phyloP scores from a whole-genome alignment of 1,284 basidiomycete species.

The Afroboletus lepidellus region DNA sequence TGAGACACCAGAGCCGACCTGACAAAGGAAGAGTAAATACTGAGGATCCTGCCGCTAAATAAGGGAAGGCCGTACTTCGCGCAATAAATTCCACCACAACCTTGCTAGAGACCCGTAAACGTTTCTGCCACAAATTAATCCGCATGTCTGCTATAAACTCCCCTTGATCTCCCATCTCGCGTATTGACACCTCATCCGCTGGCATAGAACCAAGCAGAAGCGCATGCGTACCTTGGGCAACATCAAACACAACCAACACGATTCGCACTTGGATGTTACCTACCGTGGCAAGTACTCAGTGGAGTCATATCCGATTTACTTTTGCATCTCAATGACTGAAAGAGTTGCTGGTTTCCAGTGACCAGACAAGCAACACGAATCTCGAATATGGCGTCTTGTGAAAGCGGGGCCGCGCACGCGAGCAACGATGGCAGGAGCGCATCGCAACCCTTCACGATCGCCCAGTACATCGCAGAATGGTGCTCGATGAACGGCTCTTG shows the following conservation, averaged over 20 bases:
- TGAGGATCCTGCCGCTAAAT: neutral
- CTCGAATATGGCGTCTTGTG: slow-evolving; percentile 48
- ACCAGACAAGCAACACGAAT: slow-evolving; percentile 63
- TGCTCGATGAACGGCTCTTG: slow-evolving; percentile 64
- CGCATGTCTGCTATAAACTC: slow-evolving; percentile 54
- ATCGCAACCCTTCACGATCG: slow-evolving; percentile 50
- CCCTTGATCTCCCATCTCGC: slow-evolving; percentile 46
- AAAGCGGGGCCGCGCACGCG: slow-evolving; percentile 51
- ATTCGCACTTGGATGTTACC: neutral
- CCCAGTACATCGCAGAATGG: slow-evolving; percentile 69
- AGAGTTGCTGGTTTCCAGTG: slow-evolving; percentile 59
- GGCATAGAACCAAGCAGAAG: slow-evolving; percentile 56
- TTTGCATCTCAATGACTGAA: slow-evolving; percentile 48
- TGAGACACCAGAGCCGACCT: slow-evolving; percentile 65
- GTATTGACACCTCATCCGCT: slow-evolving; percentile 52
- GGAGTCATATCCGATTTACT: slow-evolving; percentile 9
- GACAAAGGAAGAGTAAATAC: neutral
- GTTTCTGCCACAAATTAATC: slow-evolving; percentile 63
- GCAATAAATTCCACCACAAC: slow-evolving; percentile 61
- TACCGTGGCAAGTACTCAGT: slow-evolving; percentile 14
- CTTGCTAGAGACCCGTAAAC: slow-evolving; percentile 59
- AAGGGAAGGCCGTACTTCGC: slow-evolving; percentile 17
- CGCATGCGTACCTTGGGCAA: slow-evolving; percentile 45
- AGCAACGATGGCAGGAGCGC: slow-evolving; percentile 48
- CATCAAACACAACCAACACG: neutral